These are phyloP conservation scores for Quercus lobata DNA, from an alignment of 331 rosid genomes.

Conservation along the genomic window DNA sequence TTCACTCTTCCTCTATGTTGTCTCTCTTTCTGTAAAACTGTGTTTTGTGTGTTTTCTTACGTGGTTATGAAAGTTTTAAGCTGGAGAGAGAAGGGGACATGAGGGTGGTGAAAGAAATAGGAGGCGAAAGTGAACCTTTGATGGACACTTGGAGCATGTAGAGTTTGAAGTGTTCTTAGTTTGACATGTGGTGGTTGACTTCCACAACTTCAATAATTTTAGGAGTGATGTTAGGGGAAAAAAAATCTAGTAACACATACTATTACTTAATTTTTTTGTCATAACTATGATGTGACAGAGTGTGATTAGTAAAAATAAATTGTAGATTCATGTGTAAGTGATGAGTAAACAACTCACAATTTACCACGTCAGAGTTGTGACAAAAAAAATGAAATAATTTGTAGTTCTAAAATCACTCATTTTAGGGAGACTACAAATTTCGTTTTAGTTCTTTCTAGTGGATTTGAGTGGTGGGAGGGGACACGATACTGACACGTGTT, in stretches of 20 bases:
- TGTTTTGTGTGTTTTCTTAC: not conserved
- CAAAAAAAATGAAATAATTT: no score
- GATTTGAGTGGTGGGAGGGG: no score
- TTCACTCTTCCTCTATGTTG: not conserved
- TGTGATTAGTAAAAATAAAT: no score
- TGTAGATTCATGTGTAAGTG: no score
- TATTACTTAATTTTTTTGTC: no score
- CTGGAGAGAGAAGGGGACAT: constrained; percentile 4
- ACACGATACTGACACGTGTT: no score
- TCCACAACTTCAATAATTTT: not conserved
- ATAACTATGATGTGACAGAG: rapidly evolving
- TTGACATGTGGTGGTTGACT: constrained; percentile 9
- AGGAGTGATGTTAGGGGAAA: no score
- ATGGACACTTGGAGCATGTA: constrained; percentile 8
- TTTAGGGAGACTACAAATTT: no score
- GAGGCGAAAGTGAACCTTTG: constrained; percentile 17
- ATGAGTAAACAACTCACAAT: no score
- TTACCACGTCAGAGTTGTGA: rapidly evolving
- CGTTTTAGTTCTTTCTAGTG: no score
- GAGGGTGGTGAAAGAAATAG: constrained; percentile 12
- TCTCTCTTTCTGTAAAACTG: not conserved
- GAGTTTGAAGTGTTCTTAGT: not conserved
- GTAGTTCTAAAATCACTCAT: no score
- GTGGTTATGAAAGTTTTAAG: not conserved
- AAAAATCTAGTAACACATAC: no score